phyloP scores from a whole-genome alignment of 768 basidiomycete genomes.

The Suillus americanus region DNA sequence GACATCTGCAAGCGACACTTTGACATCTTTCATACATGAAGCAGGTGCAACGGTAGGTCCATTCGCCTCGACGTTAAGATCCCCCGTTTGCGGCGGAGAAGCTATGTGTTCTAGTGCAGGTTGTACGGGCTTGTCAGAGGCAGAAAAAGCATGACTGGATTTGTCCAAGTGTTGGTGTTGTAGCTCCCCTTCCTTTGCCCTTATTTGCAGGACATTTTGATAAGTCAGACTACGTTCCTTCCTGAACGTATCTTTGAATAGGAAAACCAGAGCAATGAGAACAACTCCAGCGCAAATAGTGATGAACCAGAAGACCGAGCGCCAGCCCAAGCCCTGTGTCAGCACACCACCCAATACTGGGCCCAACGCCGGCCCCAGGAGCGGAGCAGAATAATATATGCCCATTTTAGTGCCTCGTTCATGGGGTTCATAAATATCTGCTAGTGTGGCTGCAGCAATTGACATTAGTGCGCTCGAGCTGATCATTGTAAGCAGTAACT shows the following conservation, averaged over 20 bases:
- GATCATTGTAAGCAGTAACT: background rate
- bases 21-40: constrained; percentile 33
- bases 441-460: constrained; percentile 71
- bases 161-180: constrained; percentile 16
- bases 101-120: background rate
- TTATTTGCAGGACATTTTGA: constrained; percentile 56
- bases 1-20: constrained; percentile 60
- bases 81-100: constrained; percentile 13
- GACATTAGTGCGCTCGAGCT: constrained; percentile 62
- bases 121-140: background rate
- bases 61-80: constrained; percentile 20
- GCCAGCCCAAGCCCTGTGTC: constrained; percentile 67
- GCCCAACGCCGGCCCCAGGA: constrained; percentile 45
- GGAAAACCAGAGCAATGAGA: constrained; percentile 51
- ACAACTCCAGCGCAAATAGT: constrained; percentile 55
- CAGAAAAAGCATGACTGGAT: constrained; percentile 9
- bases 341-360: constrained; percentile 54
- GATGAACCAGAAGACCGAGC: constrained; percentile 81
- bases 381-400: constrained; percentile 71
- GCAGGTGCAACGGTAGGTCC: constrained; percentile 4
- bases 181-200: constrained; percentile 27
- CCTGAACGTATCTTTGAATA: constrained; percentile 79
- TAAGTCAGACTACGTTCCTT: constrained; percentile 76
- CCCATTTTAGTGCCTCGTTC: constrained; percentile 77
- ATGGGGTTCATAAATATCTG: constrained; percentile 68